Evolutionary conservation across 1,284 basidiomycete genomes (phyloP).

Genomic region (Ustilago crameri): DNA sequence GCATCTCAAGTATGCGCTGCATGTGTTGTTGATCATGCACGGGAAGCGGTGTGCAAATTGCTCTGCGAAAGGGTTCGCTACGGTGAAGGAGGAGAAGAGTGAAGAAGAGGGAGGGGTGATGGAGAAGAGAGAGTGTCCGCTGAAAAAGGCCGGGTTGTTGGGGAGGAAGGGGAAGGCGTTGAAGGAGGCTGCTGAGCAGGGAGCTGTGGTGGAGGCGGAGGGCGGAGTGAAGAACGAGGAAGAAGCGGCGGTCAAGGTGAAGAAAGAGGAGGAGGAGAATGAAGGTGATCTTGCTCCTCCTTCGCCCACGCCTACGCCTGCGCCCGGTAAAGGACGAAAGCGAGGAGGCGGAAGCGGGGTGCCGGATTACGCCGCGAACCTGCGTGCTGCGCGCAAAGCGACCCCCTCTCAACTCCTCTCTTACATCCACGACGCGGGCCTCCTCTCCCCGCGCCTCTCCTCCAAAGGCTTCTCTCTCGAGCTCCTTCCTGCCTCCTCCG

Average conservation of each 20-base stretch:
- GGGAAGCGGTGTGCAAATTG: slow-evolving; percentile 69
- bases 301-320: background rate
- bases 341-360: background rate
- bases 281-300: background rate
- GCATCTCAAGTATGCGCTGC: slow-evolving; percentile 77
- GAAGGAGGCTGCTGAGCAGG: slow-evolving; percentile 34
- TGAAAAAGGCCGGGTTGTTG: slow-evolving; percentile 38
- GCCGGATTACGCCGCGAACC: background rate
- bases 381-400: slow-evolving; percentile 3
- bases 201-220: background rate
- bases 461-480: slow-evolving; percentile 20
- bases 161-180: slow-evolving; percentile 48
- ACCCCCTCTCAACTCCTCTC: slow-evolving; percentile 14
- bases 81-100: slow-evolving; percentile 56
- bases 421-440: slow-evolving; percentile 16
- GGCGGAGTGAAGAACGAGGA: no score
- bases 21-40: slow-evolving; percentile 78
- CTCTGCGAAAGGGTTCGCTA: slow-evolving; percentile 64
- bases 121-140: slow-evolving; percentile 38
- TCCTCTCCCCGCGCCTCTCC: slow-evolving; percentile 17
- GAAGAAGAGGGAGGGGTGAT: slow-evolving; percentile 9
- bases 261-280: slow-evolving; percentile 17
- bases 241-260: slow-evolving; percentile 6
- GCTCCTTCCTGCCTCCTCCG: slow-evolving; percentile 3
- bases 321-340: background rate